Base-by-base conservation (phyloP, 257 asterid species). In the Cynanchum wilfordii region DNA sequence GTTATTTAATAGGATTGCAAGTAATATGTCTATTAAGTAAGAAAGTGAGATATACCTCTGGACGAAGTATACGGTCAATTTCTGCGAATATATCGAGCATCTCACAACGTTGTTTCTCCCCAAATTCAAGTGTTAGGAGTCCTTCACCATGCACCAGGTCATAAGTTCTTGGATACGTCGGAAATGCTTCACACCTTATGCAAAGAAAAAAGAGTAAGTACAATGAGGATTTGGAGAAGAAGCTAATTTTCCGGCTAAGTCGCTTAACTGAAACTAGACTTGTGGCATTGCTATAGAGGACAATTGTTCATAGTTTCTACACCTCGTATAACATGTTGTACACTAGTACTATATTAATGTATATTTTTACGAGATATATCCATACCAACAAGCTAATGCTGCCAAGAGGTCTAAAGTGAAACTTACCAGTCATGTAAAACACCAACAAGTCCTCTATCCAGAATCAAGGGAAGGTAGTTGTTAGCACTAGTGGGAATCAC, bases 31-130 rank as follows among this genome's bases (percentile, higher is more conserved):
- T 33, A 33, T 33, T 33, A 3, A 33, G 38, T 15, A 78, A 69
- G 44, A 42, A 42, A 8, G 47, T 42, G 70, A 40, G 55, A 76
- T 64, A 27, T 89, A 95, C 99, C 98, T 95, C 99, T 4, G 99
- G 98, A 77, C 98, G 98, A 77, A 95, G 98, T 79, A 95, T 69
- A 70, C 99, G 99, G 72, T 95, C 99, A 9, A 95, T 87, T 88
- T 95, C 99, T 11, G 84, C 74, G 73, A 95, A 86, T 70, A 92
- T 73, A 83, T 92, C 95, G 16, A 86, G 79, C 90, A 87, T 82
- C 67, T 77, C 92, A 80, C 99, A 95, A 78, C 92, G 84, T 76
- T 86, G 93, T 68, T 88, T 80, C 88, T 89, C 94, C 52, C 84
- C 80, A 73, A 87, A 90, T 80, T 90, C 95, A 81, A 90, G 96